Conservation (phyloP, 1,139 yeast species). For the Taiozyma sp. region DNA sequence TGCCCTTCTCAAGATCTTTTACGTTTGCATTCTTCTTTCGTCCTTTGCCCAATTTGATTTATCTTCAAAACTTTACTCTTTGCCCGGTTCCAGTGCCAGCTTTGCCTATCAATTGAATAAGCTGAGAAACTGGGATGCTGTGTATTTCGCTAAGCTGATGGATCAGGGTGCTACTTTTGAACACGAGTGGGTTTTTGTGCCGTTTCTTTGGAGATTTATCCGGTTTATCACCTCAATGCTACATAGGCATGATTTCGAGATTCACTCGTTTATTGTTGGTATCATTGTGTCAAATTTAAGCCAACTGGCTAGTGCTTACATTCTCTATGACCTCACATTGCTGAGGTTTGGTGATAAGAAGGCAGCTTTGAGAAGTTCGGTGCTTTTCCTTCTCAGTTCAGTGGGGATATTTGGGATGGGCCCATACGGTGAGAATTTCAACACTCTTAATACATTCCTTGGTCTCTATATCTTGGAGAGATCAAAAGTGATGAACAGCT, state of each 20-base stretch:
- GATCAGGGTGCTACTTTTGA: constrained; percentile 49
- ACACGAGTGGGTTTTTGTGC: constrained; percentile 88
- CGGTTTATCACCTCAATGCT: constrained; percentile 12
- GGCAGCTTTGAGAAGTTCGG: constrained; percentile 33
- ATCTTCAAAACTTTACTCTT: neutral
- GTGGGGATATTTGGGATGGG: constrained; percentile 76
- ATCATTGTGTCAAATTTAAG: constrained; percentile 35
- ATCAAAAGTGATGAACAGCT: constrained; percentile 14
- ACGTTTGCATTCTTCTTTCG: neutral
- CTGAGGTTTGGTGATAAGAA: constrained; percentile 11
- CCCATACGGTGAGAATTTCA: constrained; percentile 73
- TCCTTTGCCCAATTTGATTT: neutral
- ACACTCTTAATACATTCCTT: constrained; percentile 57
- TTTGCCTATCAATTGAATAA: constrained; percentile 31
- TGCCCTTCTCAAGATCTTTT: neutral
- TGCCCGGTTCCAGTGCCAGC: neutral
- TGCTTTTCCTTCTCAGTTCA: constrained; percentile 58
- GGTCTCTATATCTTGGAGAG: constrained; percentile 50
- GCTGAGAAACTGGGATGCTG: constrained; percentile 80
- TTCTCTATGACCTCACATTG: constrained; percentile 46
- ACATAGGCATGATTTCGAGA: neutral
- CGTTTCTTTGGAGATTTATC: constrained; percentile 63
- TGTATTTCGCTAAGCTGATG: constrained; percentile 62
- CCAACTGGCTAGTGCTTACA: constrained; percentile 45
- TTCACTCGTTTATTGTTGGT: constrained; percentile 7